phyloP scores from a whole-genome alignment of 2,329 filamentous ascomycete genomes.

The Alternaria consortialis region DNA sequence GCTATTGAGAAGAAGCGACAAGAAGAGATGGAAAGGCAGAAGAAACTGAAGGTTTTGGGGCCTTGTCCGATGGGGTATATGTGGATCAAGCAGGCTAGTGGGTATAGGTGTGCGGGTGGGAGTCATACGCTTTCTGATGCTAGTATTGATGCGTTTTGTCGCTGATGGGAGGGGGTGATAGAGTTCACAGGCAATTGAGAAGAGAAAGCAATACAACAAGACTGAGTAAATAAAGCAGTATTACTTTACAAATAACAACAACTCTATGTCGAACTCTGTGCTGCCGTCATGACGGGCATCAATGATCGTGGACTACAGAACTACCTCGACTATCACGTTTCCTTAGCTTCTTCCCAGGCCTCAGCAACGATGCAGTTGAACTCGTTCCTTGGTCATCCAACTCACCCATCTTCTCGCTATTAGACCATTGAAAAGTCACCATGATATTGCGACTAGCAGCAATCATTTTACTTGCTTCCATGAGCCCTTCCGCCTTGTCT shows the following conservation, averaged over 20 bases:
- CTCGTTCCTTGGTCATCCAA: neutral
- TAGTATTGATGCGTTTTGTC: constrained; percentile 13
- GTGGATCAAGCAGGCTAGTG: constrained; percentile 68
- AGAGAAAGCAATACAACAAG: too few relatives aligned
- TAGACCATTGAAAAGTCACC: neutral
- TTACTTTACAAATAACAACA: too few relatives aligned
- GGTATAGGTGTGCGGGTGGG: constrained; percentile 71
- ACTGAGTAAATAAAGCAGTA: too few relatives aligned
- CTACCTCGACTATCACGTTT: neutral
- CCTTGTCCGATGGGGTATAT: constrained; percentile 64
- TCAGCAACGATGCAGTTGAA: neutral
- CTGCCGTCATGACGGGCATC: too few relatives aligned
- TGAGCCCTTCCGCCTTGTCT: neutral
- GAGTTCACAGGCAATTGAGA: too few relatives aligned
- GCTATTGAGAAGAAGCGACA: constrained; percentile 51
- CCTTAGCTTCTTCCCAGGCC: neutral
- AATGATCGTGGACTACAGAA: neutral
- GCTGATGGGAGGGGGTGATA: neutral
- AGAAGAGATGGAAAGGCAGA: constrained; percentile 54
- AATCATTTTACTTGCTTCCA: neutral
- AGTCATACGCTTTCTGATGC: constrained; percentile 1
- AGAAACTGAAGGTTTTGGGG: constrained; percentile 63
- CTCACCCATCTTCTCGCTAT: neutral
- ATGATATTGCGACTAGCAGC: neutral
- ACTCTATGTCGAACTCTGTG: too few relatives aligned